Conservation (phyloP, 345 rosid species). For the Schrenkiella parvula region DNA sequence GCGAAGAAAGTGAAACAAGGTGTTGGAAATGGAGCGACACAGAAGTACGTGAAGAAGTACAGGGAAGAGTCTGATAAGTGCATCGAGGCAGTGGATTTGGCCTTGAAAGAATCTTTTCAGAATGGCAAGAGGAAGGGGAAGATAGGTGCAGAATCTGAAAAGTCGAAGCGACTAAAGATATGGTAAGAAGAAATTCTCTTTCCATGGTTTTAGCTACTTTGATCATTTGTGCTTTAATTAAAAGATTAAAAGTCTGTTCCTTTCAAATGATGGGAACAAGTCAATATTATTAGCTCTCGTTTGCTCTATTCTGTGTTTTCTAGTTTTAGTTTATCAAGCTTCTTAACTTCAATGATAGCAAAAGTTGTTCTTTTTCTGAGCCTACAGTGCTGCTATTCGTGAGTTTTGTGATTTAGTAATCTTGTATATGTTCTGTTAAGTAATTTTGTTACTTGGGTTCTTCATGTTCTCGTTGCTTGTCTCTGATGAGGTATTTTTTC, state of each 20-base stretch:
- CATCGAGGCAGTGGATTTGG: constrained; percentile 67
- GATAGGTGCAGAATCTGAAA: constrained; percentile 8
- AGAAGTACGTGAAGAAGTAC: constrained; percentile 65
- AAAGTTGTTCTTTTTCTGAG: background rate
- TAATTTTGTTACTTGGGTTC: background rate
- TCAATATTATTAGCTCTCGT: background rate
- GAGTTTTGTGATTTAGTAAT: background rate
- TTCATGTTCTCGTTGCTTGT: background rate
- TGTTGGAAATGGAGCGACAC: constrained; percentile 63
- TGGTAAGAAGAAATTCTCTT: constrained; percentile 40
- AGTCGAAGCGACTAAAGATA: constrained; percentile 54
- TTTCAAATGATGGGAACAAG: background rate
- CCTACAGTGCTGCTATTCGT: background rate
- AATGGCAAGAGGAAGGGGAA: constrained; percentile 45
- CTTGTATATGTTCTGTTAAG: background rate
- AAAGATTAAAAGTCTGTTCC: background rate
- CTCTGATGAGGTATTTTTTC: constrained; percentile 1
- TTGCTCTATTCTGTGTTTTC: background rate
- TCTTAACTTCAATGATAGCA: background rate
- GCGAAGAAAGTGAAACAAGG: constrained; percentile 70
- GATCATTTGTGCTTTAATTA: background rate
- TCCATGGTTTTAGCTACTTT: background rate
- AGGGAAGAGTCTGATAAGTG: constrained; percentile 73
- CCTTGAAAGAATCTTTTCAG: constrained; percentile 55
- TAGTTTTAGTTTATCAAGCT: background rate